Evolutionary conservation across 768 basidiomycete species (phyloP).

Genomic region (Boletus pseudo-olivaceus): DNA sequence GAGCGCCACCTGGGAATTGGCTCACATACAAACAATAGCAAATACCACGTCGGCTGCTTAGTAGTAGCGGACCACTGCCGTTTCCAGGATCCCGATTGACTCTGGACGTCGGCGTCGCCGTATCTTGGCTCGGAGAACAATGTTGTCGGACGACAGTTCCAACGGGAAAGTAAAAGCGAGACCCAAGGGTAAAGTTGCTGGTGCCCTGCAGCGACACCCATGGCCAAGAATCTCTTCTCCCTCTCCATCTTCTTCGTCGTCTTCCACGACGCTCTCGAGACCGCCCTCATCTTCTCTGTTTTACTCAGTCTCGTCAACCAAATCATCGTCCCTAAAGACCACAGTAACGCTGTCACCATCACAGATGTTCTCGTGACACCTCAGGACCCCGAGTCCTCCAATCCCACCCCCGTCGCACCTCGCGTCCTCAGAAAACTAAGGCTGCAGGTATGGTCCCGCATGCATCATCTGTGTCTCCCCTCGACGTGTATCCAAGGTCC

Average conservation of each 20-base stretch:
- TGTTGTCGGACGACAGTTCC: conserved; percentile 55
- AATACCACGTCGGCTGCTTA: no score
- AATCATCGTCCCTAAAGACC: conserved; percentile 43
- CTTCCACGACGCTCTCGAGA: conserved; percentile 92
- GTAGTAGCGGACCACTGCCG: not conserved
- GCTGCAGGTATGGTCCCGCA: conserved; percentile 46
- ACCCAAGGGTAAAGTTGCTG: conserved; percentile 55
- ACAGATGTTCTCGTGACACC: not conserved
- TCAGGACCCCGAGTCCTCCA: conserved; percentile 17
- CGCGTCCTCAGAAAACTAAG: conserved; percentile 65
- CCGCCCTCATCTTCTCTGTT: conserved; percentile 88
- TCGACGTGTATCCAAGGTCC: conserved; percentile 47
- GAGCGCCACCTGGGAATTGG: no score
- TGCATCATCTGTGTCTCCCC: not conserved
- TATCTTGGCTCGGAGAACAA: conserved; percentile 54
- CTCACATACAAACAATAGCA: no score
- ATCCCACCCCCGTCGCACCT: conserved; percentile 33
- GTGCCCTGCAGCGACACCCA: conserved; percentile 29
- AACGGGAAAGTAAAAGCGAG: conserved; percentile 48
- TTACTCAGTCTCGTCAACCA: conserved; percentile 91
- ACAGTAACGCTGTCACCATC: not conserved
- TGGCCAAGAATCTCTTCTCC: conserved; percentile 62
- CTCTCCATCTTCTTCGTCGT: conserved; percentile 95
- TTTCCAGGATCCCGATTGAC: conserved; percentile 54
- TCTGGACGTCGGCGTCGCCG: conserved; percentile 66